Conservation (phyloP, 306 rosid species). For the Malus fusca region DNA sequence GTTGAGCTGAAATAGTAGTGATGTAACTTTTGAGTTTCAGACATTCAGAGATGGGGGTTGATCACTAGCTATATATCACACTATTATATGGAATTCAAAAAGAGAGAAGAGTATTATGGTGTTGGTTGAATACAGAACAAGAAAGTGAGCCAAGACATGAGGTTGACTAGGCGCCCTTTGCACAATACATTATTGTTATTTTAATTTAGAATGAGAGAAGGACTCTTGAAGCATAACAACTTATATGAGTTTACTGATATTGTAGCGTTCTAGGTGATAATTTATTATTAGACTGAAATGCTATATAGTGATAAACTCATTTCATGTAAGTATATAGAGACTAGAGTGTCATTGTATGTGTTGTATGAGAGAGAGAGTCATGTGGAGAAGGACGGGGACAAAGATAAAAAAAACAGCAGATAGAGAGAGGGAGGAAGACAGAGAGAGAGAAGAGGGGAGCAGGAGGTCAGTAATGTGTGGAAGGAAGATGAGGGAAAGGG, state of each 20-base stretch:
- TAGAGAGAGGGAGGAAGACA: background rate
- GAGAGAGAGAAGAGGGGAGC: background rate
- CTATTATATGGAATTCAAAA: background rate
- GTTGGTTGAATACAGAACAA: conserved; percentile 50
- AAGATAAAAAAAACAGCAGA: conserved; percentile 7
- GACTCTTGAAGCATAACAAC: background rate
- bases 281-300: no score
- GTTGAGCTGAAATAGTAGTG: conserved; percentile 32
- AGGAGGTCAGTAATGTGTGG: background rate
- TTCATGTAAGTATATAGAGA: no score
- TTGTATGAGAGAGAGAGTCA: background rate
- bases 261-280: no score
- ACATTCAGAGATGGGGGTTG: conserved; percentile 61
- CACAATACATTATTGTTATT: background rate
- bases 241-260: no score
- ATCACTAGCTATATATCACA: conserved; percentile 17
- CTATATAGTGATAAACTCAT: no score
- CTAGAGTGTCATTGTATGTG: background rate
- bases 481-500: background rate
- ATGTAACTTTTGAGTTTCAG: conserved; percentile 24
- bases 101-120: conserved; percentile 3
- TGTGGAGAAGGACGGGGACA: conserved; percentile 6
- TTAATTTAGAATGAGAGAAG: background rate
- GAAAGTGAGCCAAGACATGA: conserved; percentile 30
- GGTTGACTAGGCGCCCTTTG: conserved; percentile 43